A percentile compares a stretch with the other conserved stretches of the same genome.
Conservation (phyloP, 768 basidiomycete genomes). For the Sarcodon aspratus region DNA sequence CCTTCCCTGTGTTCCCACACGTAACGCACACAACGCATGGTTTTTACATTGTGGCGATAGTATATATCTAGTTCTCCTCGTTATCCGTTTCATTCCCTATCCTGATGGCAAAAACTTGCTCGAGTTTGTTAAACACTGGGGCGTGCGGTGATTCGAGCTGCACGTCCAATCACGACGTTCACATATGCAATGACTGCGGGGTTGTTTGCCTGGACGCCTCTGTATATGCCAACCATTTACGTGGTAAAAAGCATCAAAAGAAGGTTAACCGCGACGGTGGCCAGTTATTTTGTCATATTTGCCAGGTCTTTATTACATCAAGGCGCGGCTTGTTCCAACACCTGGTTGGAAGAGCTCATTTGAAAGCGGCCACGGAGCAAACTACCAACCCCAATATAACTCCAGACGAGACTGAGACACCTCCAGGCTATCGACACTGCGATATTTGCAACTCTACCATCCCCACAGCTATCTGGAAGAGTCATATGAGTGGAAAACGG, state of each 20-base stretch:
- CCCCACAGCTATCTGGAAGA: constrained; percentile 3
- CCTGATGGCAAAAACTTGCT: too few relatives aligned
- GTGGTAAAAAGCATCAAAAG: not conserved
- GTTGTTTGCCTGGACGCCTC: not conserved
- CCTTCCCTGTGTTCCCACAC: too few relatives aligned
- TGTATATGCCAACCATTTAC: not conserved
- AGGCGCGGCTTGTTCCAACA: not conserved
- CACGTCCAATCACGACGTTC: constrained; percentile 3
- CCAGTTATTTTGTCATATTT: not conserved
- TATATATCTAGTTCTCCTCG: too few relatives aligned
- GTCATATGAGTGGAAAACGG: constrained; percentile 2
- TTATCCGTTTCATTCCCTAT: too few relatives aligned
- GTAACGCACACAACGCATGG: too few relatives aligned
- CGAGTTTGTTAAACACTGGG: not conserved
- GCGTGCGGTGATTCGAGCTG: constrained; percentile 3
- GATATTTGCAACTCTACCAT: constrained; percentile 4
- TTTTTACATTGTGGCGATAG: too few relatives aligned
- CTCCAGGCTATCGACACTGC: constrained; percentile 2
- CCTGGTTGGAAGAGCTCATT: not conserved
- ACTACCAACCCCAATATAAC: not conserved
- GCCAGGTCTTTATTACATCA: not conserved
- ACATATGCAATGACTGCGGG: not conserved
- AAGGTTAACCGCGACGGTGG: not conserved
- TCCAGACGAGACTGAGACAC: not conserved
- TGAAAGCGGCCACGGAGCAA: not conserved